A percentile compares a stretch with the other conserved stretches of the same genome.
Conservation (phyloP, 2,329 filamentous ascomycete genomes). For the Sporothrix brunneoviolacea region DNA sequence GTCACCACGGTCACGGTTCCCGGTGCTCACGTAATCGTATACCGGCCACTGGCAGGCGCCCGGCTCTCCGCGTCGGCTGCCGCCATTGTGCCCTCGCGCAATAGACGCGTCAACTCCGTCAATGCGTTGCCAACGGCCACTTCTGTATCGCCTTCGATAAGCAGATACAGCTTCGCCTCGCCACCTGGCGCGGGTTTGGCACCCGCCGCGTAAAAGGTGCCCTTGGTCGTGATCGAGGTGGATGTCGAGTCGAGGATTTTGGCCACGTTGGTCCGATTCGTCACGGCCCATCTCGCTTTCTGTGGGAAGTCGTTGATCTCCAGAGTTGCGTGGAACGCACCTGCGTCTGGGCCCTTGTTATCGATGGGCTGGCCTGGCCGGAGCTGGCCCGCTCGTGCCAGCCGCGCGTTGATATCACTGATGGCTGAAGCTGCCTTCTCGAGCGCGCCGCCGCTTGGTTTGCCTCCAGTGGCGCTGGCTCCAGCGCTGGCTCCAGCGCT, state of each 20-base stretch:
- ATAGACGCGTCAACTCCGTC: slow-evolving; percentile 76
- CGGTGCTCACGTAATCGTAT: slow-evolving; percentile 63
- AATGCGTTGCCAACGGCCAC: slow-evolving; percentile 85
- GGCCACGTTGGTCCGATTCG: slow-evolving; percentile 94
- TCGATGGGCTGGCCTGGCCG: slow-evolving; percentile 91
- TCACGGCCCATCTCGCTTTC: slow-evolving; percentile 97
- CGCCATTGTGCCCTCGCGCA: slow-evolving; percentile 85
- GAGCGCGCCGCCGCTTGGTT: slow-evolving; percentile 43
- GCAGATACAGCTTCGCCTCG: slow-evolving; percentile 92
- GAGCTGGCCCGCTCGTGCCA: slow-evolving; percentile 83
- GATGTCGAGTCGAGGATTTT: slow-evolving; percentile 95
- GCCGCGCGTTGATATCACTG: slow-evolving; percentile 80
- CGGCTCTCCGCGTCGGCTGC: slow-evolving; percentile 81
- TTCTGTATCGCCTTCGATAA: slow-evolving; percentile 96
- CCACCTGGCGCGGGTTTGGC: slow-evolving; percentile 70
- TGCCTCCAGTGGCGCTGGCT: not conserved
- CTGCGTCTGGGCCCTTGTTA: slow-evolving; percentile 96
- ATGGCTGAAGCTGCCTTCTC: slow-evolving; percentile 88
- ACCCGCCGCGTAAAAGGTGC: slow-evolving; percentile 76
- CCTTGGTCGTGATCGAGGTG: slow-evolving; percentile 95
- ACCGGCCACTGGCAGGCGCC: slow-evolving; percentile 72
- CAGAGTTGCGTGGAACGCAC: slow-evolving; percentile 90
- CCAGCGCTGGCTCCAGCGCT: not conserved
- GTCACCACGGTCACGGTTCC: no score
- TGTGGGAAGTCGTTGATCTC: slow-evolving; percentile 99